Evolutionary conservation across 2,329 filamentous ascomycete species (phyloP).

Genomic region (Pseudofabraea citricarpa): DNA sequence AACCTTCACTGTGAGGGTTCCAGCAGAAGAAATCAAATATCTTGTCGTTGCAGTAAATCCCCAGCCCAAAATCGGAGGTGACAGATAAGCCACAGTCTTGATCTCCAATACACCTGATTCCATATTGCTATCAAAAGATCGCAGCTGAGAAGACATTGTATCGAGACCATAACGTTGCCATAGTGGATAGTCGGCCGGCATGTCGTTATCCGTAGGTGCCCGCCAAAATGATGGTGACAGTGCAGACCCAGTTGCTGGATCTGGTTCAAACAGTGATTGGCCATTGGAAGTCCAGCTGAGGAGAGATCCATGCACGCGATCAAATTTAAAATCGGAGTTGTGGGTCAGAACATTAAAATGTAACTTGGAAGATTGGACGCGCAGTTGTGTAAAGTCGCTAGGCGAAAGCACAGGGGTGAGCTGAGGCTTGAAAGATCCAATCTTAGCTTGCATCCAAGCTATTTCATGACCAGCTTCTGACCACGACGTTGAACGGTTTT

Average conservation of each 20-base stretch:
- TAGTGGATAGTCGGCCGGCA: slow-evolving; percentile 46
- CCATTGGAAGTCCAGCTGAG: slow-evolving; percentile 35
- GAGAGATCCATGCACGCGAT: slow-evolving; percentile 38
- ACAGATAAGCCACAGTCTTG: slow-evolving; percentile 42
- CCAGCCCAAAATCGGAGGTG: slow-evolving; percentile 59
- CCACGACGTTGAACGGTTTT: slow-evolving; percentile 43
- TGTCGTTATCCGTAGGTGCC: slow-evolving; percentile 62
- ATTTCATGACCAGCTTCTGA: slow-evolving; percentile 47
- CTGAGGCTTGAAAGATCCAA: slow-evolving; percentile 23
- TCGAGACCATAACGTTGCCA: slow-evolving; percentile 52
- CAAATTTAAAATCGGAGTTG: slow-evolving; percentile 38
- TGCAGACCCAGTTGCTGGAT: slow-evolving; percentile 32
- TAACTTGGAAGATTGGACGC: slow-evolving; percentile 13
- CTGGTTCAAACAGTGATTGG: slow-evolving; percentile 29
- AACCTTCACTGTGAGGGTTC: slow-evolving; percentile 41
- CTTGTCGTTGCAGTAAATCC: slow-evolving; percentile 42
- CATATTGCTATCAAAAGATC: slow-evolving; percentile 31
- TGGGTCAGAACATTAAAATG: slow-evolving; percentile 25
- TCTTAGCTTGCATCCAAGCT: slow-evolving; percentile 46
- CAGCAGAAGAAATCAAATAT: slow-evolving; percentile 45
- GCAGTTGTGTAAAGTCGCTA: slow-evolving; percentile 8
- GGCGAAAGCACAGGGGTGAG: slow-evolving; percentile 10
- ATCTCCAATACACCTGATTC: slow-evolving; percentile 30
- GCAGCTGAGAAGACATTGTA: slow-evolving; percentile 39
- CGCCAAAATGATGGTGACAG: slow-evolving; percentile 53